These are phyloP conservation scores for Sporothrix mexicana DNA, from an alignment of 2,329 filamentous ascomycete species.

Conservation along the genomic window DNA sequence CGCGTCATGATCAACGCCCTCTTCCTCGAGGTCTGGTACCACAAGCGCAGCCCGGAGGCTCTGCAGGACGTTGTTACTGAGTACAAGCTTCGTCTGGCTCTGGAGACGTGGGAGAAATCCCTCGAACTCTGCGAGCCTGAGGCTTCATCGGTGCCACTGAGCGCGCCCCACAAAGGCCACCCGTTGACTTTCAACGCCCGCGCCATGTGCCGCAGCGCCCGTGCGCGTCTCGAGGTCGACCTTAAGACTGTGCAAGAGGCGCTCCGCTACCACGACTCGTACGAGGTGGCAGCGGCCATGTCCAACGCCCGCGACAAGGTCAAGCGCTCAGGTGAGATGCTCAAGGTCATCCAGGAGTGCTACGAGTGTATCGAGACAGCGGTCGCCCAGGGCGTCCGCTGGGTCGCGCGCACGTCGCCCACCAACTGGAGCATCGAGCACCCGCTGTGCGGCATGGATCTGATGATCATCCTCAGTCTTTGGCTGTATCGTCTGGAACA, in stretches of 20 bases:
- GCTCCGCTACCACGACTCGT: slow-evolving; percentile 93
- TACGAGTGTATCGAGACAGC: slow-evolving; percentile 98
- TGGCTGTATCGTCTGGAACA: slow-evolving; percentile 99
- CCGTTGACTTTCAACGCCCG: slow-evolving; percentile 97
- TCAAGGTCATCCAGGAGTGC: slow-evolving; percentile 97
- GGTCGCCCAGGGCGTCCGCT: slow-evolving; percentile 90
- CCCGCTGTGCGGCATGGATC: slow-evolving; percentile 91
- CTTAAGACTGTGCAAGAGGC: slow-evolving; percentile 96
- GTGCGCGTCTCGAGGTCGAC: slow-evolving; percentile 90
- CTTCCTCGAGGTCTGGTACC: slow-evolving; percentile 98
- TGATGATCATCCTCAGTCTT: slow-evolving; percentile 96
- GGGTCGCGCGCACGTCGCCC: slow-evolving; percentile 96
- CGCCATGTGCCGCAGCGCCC: slow-evolving; percentile 94
- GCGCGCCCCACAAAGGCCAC: slow-evolving; percentile 93
- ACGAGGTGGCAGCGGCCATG: slow-evolving; percentile 97
- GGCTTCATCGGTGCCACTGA: slow-evolving; percentile 83
- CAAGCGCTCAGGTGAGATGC: slow-evolving; percentile 94
- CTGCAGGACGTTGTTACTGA: slow-evolving; percentile 97
- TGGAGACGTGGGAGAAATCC: slow-evolving; percentile 99
- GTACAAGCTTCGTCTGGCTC: slow-evolving; percentile 92
- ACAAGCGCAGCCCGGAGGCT: slow-evolving; percentile 97
- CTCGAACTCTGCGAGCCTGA: slow-evolving; percentile 93
- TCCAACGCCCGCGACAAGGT: slow-evolving; percentile 91
- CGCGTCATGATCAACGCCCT: slow-evolving; percentile 98
- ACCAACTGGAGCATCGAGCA: slow-evolving; percentile 99